Conservation (phyloP, 257 asterid genomes). For the Ehretia macrophylla region DNA sequence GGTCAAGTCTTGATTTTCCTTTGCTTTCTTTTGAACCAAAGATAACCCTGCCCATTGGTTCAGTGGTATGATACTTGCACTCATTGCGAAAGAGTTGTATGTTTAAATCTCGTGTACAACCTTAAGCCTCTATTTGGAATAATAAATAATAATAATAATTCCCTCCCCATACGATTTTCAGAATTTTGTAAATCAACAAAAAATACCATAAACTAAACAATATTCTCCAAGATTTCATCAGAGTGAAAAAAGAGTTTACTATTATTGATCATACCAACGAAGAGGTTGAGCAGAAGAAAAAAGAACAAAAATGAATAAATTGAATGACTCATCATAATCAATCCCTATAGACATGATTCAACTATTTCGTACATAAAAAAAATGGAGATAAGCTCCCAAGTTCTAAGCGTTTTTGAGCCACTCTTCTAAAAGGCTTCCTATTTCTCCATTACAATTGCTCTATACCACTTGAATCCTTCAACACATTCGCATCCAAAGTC, state of each 20-base stretch:
- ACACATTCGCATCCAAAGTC: constrained; percentile 19
- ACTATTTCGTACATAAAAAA: constrained; percentile 38
- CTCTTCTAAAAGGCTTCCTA: constrained; percentile 64
- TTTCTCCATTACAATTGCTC: constrained; percentile 63
- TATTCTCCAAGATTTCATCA: too few species aligned
- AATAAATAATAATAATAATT: too few species aligned
- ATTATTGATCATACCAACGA: neutral
- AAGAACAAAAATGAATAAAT: constrained; percentile 29
- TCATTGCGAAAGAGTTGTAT: too few species aligned
- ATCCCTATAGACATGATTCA: constrained; percentile 17
- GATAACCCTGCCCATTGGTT: too few species aligned
- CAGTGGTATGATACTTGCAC: too few species aligned
- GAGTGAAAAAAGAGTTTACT: neutral
- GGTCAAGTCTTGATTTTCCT: too few species aligned
- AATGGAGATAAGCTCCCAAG: constrained; percentile 57
- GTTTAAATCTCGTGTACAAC: too few species aligned
- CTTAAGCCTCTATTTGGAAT: too few species aligned
- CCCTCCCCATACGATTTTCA: too few species aligned
- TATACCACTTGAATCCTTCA: constrained; percentile 23
- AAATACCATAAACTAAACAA: too few species aligned
- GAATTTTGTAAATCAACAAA: too few species aligned
- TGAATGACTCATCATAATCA: constrained; percentile 33
- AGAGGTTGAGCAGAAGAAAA: constrained; percentile 2
- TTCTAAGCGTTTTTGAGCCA: constrained; percentile 55
- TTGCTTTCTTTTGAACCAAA: too few species aligned